Evolutionary conservation across 257 asterid genomes (phyloP), one percentile per base, ranked within the genome.

Genomic region (Przewalskia tangutica): DNA sequence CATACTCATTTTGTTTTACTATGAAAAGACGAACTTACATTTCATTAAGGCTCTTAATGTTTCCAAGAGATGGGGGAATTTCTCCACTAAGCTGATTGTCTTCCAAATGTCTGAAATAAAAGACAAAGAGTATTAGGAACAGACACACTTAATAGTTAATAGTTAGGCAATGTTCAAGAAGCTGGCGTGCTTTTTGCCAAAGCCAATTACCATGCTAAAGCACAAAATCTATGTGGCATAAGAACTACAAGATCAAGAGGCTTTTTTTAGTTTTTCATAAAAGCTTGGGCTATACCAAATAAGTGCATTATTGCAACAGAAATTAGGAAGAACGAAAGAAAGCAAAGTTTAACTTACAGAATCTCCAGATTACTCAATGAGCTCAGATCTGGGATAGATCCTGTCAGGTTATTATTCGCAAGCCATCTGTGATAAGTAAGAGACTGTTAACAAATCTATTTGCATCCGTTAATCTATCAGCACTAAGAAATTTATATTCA

Each of bases 341-440:
- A 83, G 56, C 46, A 65, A 51, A 8, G 54, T 67, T 46, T 53
- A 82, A 92, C 99, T 95, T 85, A 95, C 99, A 95, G 79, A 84
- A 79, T 85, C 84, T 85, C 87, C 90, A 95, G 82, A 76, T 81
- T 86, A 85, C 83, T 95, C 87, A 95, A 82, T 58, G 95, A 36
- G 81, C 94, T 86, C 86, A 95, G 86, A 84, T 92, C 92, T 2
- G 99, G 97, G 59, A 95, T 91, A 40, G 83, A 82, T 91, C 98
- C 99, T 1, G 89, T 82, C 89, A 95, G 86, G 83, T 88, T 86
- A 88, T 95, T 95, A 81, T 91, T 90, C 48, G 95, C 98, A 5
- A 95, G 93, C 87, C 85, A 90, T 85, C 98, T 95, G 95, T 79
- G 78, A 75, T 83, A 3, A 73, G 66, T 56, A 42, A 77, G 70